Evolutionary conservation across 2,329 filamentous ascomycete species (phyloP), one percentile per base, ranked within the genome.

Genomic region (Xylaria arbuscula): DNA sequence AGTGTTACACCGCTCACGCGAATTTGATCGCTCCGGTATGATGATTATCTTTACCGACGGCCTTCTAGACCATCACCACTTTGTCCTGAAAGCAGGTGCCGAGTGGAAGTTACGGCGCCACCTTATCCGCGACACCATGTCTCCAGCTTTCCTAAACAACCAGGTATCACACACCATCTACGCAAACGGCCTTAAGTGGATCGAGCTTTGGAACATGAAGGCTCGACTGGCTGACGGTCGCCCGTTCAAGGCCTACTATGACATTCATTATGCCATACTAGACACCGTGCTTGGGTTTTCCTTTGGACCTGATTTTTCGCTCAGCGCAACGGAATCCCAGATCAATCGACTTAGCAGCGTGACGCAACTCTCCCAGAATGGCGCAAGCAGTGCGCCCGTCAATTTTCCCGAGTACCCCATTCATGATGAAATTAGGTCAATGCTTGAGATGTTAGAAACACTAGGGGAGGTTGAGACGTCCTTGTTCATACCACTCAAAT

Each of bases 141-240:
- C 55, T 36, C 62, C 55, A 11, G 36, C 15, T 36, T 66, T 66
- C 22, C 24, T 68, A 19, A 50, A 64, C 15, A 15, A 24, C 55
- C 10, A 34, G 7, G 61, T 50, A 28, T 56, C 51, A 2, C 61
- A 50, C 1, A n/a, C 56, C 34, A 11, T 68, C 11, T 56, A 65
- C 40, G 40, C 32, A 19, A 28, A 47, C 10, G 72, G 70, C 13
- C 28, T 64, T 6, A 63, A 66, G 1, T 65, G 81, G 13, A 68
- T 81, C 1, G 62, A 76, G 6, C 71, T 82, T 0, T 81, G 80
- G 80, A 51, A 58, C 47, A 58, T 6, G 50, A 71, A 53, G 67
- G 74, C 72, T 2, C 70, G 75, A 1, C 70, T 80, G 2, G 79
- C 80, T 34, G 74, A 74, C 48, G 78, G 80, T 13, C 73, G 76